Evolutionary conservation across 306 rosid species (phyloP).

Genomic region (Lithocarpus polystachyus): DNA sequence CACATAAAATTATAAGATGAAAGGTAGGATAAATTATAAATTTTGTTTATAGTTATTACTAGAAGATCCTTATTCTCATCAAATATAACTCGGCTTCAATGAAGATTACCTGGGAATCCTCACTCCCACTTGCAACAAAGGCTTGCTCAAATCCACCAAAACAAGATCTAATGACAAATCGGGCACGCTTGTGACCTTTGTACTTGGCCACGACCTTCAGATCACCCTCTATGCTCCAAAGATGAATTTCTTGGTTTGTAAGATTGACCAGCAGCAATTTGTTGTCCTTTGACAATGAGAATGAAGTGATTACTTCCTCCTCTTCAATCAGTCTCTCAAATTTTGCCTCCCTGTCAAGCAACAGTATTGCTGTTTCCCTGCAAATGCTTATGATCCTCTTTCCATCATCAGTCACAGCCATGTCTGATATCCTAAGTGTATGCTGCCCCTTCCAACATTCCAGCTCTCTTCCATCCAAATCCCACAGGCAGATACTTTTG

Average conservation of each 20-base stretch:
- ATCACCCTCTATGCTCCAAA: slow-evolving; percentile 79
- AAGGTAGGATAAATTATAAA: neutral
- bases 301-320: slow-evolving; percentile 74
- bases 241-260: slow-evolving; percentile 92
- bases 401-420: slow-evolving; percentile 75
- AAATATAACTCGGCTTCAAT: neutral
- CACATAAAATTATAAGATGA: neutral
- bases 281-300: slow-evolving; percentile 74
- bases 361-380: slow-evolving; percentile 54
- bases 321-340: slow-evolving; percentile 76
- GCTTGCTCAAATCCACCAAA: slow-evolving; percentile 89
- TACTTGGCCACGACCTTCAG: slow-evolving; percentile 65
- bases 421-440: slow-evolving; percentile 80
- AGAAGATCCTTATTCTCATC: neutral
- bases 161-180: slow-evolving; percentile 89
- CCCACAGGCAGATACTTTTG: slow-evolving; percentile 97
- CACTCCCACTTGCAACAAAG: slow-evolving; percentile 97
- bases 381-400: slow-evolving; percentile 73
- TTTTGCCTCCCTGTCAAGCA: slow-evolving; percentile 78
- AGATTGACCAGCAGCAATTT: slow-evolving; percentile 79
- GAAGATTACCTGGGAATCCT: slow-evolving; percentile 87
- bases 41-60: neutral
- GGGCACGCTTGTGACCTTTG: slow-evolving; percentile 76
- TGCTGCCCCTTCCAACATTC: slow-evolving; percentile 90
- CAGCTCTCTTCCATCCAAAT: slow-evolving; percentile 86